Percentiles rank a stretch among this genome's conserved stretches.
These are phyloP conservation scores for Neolentinus lepideus DNA, from an alignment of 1,284 basidiomycete genomes.

Conservation along the genomic window DNA sequence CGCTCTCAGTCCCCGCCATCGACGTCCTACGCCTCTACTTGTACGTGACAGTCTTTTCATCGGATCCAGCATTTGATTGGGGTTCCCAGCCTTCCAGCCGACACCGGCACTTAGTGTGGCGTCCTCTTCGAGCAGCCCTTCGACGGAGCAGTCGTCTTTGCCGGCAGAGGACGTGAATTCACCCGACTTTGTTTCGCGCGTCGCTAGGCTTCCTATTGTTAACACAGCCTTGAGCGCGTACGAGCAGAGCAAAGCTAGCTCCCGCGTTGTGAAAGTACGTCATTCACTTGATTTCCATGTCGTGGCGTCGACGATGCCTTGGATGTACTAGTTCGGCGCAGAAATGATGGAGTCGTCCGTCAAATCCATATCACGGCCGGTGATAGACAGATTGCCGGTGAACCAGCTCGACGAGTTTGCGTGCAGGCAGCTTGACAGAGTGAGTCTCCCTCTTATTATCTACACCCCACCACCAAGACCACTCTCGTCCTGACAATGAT, in stretches of 20 bases:
- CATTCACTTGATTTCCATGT: not conserved
- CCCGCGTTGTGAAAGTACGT: conserved; percentile 69
- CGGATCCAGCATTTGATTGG: not conserved
- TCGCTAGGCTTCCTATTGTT: conserved; percentile 50
- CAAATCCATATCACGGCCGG: conserved; percentile 78
- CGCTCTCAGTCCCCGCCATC: conserved; percentile 22
- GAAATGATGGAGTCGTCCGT: conserved; percentile 85
- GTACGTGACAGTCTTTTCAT: conserved; percentile 2
- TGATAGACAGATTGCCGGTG: conserved; percentile 72
- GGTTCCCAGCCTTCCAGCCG: conserved; percentile 6
- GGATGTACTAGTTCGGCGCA: conserved; percentile 63
- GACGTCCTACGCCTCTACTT: conserved; percentile 13
- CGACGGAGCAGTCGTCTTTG: not conserved
- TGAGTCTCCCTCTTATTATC: conserved; percentile 28
- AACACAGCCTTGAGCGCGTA: conserved; percentile 67
- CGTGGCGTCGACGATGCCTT: not conserved
- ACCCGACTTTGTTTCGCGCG: conserved; percentile 40
- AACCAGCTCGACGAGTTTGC: conserved; percentile 85
- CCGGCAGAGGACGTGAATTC: not conserved
- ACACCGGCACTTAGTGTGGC: conserved; percentile 8
- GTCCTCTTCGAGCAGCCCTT: conserved; percentile 7
- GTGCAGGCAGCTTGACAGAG: conserved; percentile 76
- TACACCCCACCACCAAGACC: not conserved
- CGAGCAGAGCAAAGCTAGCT: conserved; percentile 72
- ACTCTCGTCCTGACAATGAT: not conserved